A percentile compares a stretch with the other conserved stretches of the same genome.
phyloP scores from a whole-genome alignment of 78 protist genomes.

The Emiliania huxleyi region DNA sequence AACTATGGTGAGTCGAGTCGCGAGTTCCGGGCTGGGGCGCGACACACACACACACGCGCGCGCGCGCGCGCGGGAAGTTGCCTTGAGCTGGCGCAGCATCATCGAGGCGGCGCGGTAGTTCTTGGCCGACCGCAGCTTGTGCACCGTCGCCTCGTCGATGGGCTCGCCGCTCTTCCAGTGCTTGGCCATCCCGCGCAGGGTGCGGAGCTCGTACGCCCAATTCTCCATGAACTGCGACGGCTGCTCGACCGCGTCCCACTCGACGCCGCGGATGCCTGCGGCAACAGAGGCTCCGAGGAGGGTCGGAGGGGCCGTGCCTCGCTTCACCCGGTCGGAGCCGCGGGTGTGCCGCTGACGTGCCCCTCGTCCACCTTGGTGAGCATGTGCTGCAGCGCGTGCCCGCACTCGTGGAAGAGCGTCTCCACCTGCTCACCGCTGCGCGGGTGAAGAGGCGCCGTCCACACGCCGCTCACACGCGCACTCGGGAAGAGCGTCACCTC shows the following conservation, averaged over 20 bases:
- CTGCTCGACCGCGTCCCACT: slow-evolving; percentile 69
- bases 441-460: too few relatives aligned
- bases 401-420: slow-evolving; percentile 69
- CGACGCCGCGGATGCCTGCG: slow-evolving; percentile 55
- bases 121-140: not conserved
- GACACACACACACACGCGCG: too few relatives aligned
- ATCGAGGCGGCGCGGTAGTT: not conserved
- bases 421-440: too few relatives aligned
- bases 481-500: too few relatives aligned
- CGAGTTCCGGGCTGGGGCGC: too few relatives aligned
- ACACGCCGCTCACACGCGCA: too few relatives aligned
- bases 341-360: too few relatives aligned
- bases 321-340: too few relatives aligned
- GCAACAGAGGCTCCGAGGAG: too few relatives aligned
- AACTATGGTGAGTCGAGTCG: too few relatives aligned
- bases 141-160: slow-evolving; percentile 1
- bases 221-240: slow-evolving; percentile 53
- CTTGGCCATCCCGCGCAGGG: slow-evolving; percentile 15
- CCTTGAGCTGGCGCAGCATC: slow-evolving; percentile 52
- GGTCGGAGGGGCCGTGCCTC: too few relatives aligned
- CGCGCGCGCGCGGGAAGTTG: too few relatives aligned
- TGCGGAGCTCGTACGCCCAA: slow-evolving; percentile 9
- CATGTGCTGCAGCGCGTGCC: slow-evolving; percentile 64
- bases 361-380: slow-evolving; percentile 42
- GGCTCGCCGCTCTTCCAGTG: slow-evolving; percentile 42